These are phyloP conservation scores for Fusarium siculi DNA, from an alignment of 2,329 filamentous ascomycete genomes.

Conservation along the genomic window DNA sequence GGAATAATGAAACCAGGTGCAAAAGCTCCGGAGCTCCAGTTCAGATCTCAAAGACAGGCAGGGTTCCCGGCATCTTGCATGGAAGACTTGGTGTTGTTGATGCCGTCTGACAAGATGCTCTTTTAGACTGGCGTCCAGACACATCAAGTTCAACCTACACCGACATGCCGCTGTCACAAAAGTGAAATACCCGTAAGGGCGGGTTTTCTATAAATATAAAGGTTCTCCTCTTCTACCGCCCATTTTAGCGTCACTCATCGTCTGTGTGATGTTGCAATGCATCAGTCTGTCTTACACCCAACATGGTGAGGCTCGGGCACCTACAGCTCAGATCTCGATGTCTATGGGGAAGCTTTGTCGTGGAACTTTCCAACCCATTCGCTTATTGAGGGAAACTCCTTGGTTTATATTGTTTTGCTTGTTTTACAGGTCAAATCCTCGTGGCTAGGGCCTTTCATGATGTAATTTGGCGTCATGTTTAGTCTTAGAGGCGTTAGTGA, in stretches of 20 bases:
- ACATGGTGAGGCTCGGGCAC: background rate
- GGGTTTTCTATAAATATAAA: background rate
- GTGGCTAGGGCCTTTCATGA: constrained; percentile 25
- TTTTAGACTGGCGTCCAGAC: background rate
- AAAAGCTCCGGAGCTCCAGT: constrained; percentile 12
- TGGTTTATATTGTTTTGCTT: constrained; percentile 5
- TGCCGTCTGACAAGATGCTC: background rate
- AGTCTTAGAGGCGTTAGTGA: constrained; percentile 20
- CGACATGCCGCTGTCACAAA: background rate
- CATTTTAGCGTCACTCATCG: background rate
- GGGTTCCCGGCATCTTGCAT: background rate
- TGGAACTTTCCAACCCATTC: constrained; percentile 21
- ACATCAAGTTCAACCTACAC: background rate
- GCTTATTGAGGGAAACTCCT: background rate
- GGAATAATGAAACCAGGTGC: background rate
- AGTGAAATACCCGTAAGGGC: background rate
- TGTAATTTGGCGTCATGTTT: constrained; percentile 39
- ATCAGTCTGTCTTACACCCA: background rate
- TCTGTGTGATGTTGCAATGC: background rate
- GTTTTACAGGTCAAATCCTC: background rate
- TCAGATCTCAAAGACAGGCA: background rate
- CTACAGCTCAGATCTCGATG: constrained; percentile 25
- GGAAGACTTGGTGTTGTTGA: background rate
- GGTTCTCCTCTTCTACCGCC: background rate
- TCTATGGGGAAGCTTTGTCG: background rate